Conservation (phyloP, 2,329 filamentous ascomycete species). For the Amesomyces nigricolor region DNA sequence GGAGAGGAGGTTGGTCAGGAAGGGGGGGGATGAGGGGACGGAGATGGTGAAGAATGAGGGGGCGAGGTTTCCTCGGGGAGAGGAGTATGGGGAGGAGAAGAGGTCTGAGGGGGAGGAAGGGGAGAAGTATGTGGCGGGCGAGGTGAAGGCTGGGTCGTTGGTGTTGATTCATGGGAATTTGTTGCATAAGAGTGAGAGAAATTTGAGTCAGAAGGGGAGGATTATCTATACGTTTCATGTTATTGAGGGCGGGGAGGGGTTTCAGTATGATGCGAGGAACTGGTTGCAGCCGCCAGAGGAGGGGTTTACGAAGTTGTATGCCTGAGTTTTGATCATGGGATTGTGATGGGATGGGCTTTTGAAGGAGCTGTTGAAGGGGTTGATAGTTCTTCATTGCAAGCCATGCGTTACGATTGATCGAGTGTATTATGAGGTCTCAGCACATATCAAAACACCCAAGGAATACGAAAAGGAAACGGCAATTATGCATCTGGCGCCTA, state of each 20-base stretch:
- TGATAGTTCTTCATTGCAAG: no score
- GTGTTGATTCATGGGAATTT: slow-evolving; percentile 95
- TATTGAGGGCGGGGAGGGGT: slow-evolving; percentile 67
- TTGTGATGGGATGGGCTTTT: background rate
- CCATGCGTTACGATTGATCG: background rate
- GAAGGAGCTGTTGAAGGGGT: background rate
- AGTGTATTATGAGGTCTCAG: background rate
- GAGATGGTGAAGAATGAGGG: slow-evolving; percentile 68
- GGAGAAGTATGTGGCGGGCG: slow-evolving; percentile 67
- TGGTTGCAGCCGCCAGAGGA: slow-evolving; percentile 83
- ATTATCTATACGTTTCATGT: slow-evolving; percentile 98
- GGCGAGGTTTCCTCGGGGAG: slow-evolving; percentile 53
- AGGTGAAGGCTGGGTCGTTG: slow-evolving; percentile 85
- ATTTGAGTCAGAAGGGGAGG: slow-evolving; percentile 75
- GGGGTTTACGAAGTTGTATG: slow-evolving; percentile 61
- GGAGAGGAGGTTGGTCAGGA: slow-evolving; percentile 68
- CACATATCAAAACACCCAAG: background rate
- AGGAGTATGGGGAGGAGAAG: slow-evolving; percentile 42
- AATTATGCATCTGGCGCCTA: background rate
- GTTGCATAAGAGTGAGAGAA: slow-evolving; percentile 93
- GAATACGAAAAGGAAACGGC: background rate
- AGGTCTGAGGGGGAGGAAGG: slow-evolving; percentile 32
- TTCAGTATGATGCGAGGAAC: slow-evolving; percentile 77
- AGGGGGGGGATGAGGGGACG: slow-evolving; percentile 49
- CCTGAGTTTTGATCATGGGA: background rate